phyloP scores from a whole-genome alignment of 2,329 filamentous ascomycete genomes.

The Aureobasidium sp. region DNA sequence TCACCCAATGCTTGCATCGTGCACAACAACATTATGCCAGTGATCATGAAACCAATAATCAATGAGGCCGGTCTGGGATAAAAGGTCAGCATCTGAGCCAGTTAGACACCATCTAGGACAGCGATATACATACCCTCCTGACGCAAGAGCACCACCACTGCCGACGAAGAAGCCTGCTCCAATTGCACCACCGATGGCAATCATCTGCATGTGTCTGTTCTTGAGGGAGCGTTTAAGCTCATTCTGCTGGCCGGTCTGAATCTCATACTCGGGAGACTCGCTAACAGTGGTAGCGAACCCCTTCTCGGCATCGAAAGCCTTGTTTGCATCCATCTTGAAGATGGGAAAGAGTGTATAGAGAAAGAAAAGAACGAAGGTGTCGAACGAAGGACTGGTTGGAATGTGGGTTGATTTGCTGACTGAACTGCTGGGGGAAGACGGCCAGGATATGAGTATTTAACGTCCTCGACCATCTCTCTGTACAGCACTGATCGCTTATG shows the following conservation, averaged over 20 bases:
- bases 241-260: conserved; percentile 10
- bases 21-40: conserved; percentile 30
- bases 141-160: conserved; percentile 39
- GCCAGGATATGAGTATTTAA: conserved; percentile 1
- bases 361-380: neutral
- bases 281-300: neutral
- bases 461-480: neutral
- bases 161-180: conserved; percentile 48
- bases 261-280: conserved; percentile 7
- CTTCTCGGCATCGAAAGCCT: conserved; percentile 13
- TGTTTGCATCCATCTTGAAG: conserved; percentile 8
- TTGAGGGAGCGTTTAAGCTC: conserved; percentile 13
- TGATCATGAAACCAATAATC: conserved; percentile 28
- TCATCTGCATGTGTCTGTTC: conserved; percentile 32
- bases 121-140: too few relatives aligned
- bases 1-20: conserved; percentile 35
- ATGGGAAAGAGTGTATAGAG: neutral
- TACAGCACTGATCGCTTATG: neutral
- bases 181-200: conserved; percentile 31
- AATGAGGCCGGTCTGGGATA: conserved; percentile 30
- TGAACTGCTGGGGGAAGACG: neutral
- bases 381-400: conserved; percentile 1
- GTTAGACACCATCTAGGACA: too few relatives aligned
- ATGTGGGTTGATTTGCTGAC: neutral
- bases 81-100: too few relatives aligned